phyloP scores from a whole-genome alignment of 495 filamentous ascomycete genomes.

The Daldinia decipiens region DNA sequence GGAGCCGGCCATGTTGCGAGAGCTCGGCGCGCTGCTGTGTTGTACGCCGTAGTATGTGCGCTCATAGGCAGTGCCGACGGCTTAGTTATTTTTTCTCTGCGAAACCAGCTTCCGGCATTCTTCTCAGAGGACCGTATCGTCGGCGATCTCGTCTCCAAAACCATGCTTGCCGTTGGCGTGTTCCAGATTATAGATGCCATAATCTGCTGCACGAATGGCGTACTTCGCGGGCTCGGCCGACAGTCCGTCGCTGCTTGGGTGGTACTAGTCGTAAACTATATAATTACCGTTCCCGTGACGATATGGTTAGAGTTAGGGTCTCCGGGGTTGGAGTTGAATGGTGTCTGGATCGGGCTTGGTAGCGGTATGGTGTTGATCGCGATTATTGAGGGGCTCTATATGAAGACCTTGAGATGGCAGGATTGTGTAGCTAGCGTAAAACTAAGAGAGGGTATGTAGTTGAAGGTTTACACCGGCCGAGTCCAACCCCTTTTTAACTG shows the following conservation, averaged over 20 bases:
- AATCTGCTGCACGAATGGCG: slow-evolving; percentile 67
- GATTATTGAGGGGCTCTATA: slow-evolving; percentile 42
- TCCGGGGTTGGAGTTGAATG: slow-evolving; percentile 67
- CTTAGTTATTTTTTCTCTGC: slow-evolving; percentile 47
- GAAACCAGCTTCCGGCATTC: slow-evolving; percentile 48
- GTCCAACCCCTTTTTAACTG: background rate
- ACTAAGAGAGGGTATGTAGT: slow-evolving; percentile 33
- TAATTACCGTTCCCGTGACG: slow-evolving; percentile 75
- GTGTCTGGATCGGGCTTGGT: slow-evolving; percentile 76
- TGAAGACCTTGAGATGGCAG: slow-evolving; percentile 47
- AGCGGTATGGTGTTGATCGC: slow-evolving; percentile 62
- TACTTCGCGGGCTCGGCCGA: slow-evolving; percentile 72
- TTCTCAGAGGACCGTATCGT: slow-evolving; percentile 53
- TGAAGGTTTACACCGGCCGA: background rate
- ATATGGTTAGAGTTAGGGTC: slow-evolving; percentile 69
- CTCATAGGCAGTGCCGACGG: slow-evolving; percentile 51
- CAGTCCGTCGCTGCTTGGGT: slow-evolving; percentile 81
- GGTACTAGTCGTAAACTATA: slow-evolving; percentile 76
- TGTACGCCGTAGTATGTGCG: slow-evolving; percentile 46
- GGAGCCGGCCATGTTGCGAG: slow-evolving; percentile 55
- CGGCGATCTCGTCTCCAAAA: slow-evolving; percentile 38
- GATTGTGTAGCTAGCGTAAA: slow-evolving; percentile 46
- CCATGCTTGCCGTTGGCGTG: slow-evolving; percentile 56
- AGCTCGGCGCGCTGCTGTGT: slow-evolving; percentile 47
- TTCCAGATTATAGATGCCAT: slow-evolving; percentile 50